These are phyloP conservation scores for Sugiyamaella xylanicola DNA, from an alignment of 1,139 yeast genomes.

Conservation along the genomic window DNA sequence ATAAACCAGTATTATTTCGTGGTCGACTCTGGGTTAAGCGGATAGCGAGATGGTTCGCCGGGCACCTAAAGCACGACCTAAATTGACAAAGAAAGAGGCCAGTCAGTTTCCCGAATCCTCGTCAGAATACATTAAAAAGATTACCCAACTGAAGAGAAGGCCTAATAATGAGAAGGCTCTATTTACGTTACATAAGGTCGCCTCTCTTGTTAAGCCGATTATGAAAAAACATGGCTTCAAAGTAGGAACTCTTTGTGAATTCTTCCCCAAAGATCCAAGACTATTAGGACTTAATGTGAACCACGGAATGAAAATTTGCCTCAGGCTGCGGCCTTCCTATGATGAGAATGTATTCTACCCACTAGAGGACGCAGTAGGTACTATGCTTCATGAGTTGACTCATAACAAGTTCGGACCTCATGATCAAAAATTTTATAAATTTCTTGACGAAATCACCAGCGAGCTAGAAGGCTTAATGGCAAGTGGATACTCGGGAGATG, in stretches of 20 bases:
- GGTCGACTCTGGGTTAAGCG: too few species aligned
- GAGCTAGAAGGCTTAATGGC: conserved; percentile 60
- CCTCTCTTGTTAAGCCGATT: conserved; percentile 54
- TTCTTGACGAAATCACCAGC: conserved; percentile 60
- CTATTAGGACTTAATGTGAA: conserved; percentile 87
- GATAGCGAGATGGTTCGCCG: conserved; percentile 10
- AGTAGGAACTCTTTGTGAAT: conserved; percentile 74
- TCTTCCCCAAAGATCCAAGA: conserved; percentile 71
- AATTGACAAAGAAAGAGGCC: background rate
- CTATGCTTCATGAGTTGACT: conserved; percentile 84
- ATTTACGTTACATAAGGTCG: conserved; percentile 38
- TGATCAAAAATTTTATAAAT: conserved; percentile 66
- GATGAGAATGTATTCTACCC: conserved; percentile 64
- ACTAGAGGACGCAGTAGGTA: conserved; percentile 69
- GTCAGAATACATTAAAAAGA: conserved; percentile 26
- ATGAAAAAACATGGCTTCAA: conserved; percentile 68
- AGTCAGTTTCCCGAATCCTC: conserved; percentile 12
- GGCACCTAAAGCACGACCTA: conserved; percentile 3
- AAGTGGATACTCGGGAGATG: conserved; percentile 47
- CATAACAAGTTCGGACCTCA: conserved; percentile 85
- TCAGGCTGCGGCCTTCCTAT: conserved; percentile 65
- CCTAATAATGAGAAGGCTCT: conserved; percentile 39
- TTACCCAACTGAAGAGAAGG: conserved; percentile 36
- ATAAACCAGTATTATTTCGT: too few species aligned
- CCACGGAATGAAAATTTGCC: conserved; percentile 70